Evolutionary conservation across 805 yeast species (phyloP), one percentile per base, ranked within the genome.

Genomic region (Saccharomycopsis guyanensis): DNA sequence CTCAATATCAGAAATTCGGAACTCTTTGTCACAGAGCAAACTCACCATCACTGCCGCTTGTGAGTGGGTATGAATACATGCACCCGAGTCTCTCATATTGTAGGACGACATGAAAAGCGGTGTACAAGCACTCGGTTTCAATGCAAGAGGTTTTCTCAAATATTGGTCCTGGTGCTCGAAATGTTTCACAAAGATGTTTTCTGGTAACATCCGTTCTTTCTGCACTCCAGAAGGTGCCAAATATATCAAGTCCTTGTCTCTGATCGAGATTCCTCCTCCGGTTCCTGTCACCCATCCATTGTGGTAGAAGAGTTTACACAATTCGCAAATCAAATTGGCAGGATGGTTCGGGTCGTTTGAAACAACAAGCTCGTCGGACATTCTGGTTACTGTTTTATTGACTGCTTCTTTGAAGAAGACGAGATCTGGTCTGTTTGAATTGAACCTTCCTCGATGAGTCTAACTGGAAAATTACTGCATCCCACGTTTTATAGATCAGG

Each of bases 211-310:
- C 50, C 88, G 70, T 61, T 89, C 97, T 66, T 89, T 89, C 60
- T 89, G 96, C 6, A 89, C 95, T 1, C 97, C 97, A n/a, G 95
- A 84, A 3, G 97, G 97, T 0, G 97, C 94, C 35, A 89, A 72
- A 61, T 73, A 89, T 15, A 86, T 76, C 18, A 66, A 57, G 50
- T 77, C 70, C 1, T 71, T 73, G 2, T 73, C 71, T 45, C 81
- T 65, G 42, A 89, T 82, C 27, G 95, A 83, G 56, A 91, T 82
- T 2, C 97, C 97, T 27, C 97, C 97, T 2, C 96, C 97, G 1
- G 97, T 91, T 2, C 97, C 97, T 0, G 96, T 81, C 55, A 86
- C 91, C 96, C 96, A 88, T 42, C 85, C 82, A 58, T 83, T 82
- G 55, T 75, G 70, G 61, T 83, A 91, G 60, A 91, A 86, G 15